Evolutionary conservation across 805 yeast genomes (phyloP).

Genomic region (Yamadazyma insecticola): DNA sequence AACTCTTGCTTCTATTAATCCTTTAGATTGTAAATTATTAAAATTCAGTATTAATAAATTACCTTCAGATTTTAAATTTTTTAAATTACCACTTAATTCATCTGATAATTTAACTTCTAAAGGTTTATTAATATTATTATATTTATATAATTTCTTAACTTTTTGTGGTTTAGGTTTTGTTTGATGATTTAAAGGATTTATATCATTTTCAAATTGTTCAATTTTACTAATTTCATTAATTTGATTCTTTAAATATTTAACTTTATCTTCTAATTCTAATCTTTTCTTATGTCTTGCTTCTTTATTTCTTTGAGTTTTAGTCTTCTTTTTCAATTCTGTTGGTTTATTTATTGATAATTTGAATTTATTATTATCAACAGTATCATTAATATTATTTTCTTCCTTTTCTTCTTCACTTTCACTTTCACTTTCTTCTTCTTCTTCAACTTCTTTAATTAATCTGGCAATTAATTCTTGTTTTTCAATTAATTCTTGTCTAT

Average conservation of each 20-base stretch:
- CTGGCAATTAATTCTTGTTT: slow-evolving; percentile 60
- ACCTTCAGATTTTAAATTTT: slow-evolving; percentile 88
- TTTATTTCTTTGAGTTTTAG: slow-evolving; percentile 70
- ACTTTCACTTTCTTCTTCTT: slow-evolving; percentile 31
- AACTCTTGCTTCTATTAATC: slow-evolving; percentile 81
- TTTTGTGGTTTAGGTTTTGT: slow-evolving; percentile 8
- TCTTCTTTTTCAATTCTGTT: slow-evolving; percentile 64
- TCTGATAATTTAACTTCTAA: slow-evolving; percentile 80
- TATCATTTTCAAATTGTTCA: slow-evolving; percentile 17
- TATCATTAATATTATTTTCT: slow-evolving; percentile 22
- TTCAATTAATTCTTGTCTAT: slow-evolving; percentile 56
- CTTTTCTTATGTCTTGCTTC: slow-evolving; percentile 60
- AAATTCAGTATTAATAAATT: slow-evolving; percentile 77
- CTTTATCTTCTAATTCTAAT: slow-evolving; percentile 48
- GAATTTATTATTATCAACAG: slow-evolving; percentile 25
- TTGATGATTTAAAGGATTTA: slow-evolving; percentile 19
- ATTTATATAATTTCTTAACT: slow-evolving; percentile 37
- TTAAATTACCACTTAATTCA: slow-evolving; percentile 80
- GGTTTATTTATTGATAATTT: slow-evolving; percentile 70
- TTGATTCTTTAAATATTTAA: slow-evolving; percentile 56
- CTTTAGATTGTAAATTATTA: slow-evolving; percentile 75
- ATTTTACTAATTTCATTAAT: slow-evolving; percentile 52
- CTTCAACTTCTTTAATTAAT: slow-evolving; percentile 58
- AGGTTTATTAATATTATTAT: slow-evolving; percentile 38
- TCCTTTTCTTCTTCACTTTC: slow-evolving; percentile 38